These are phyloP conservation scores for Thraustotheca clavata DNA, from an alignment of 352 stramenopile genomes.

Conservation along the genomic window DNA sequence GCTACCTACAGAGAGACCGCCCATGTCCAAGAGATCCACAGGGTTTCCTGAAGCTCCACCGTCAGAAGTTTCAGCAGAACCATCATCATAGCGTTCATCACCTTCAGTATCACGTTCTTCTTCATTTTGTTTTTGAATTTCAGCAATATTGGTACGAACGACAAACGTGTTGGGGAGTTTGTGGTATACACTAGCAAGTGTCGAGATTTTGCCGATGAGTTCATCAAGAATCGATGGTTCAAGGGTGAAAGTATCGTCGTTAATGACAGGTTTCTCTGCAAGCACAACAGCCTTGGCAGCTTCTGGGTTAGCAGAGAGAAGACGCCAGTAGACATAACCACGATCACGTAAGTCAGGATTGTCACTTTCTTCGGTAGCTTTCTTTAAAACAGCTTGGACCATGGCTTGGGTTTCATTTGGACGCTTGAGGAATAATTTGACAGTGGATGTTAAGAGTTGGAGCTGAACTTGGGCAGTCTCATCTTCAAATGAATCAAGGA, in stretches of 20 bases:
- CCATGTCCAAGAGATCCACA: slow-evolving; percentile 80
- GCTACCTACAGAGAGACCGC: slow-evolving; percentile 65
- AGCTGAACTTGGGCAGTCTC: slow-evolving; percentile 96
- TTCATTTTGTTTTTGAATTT: slow-evolving; percentile 57
- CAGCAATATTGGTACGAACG: slow-evolving; percentile 70
- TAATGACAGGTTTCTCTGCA: slow-evolving; percentile 98
- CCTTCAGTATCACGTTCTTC: slow-evolving; percentile 49
- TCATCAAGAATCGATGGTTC: slow-evolving; percentile 94
- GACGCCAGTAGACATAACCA: slow-evolving; percentile 99
- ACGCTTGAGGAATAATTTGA: slow-evolving; percentile 99
- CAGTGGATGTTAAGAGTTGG: slow-evolving; percentile 96
- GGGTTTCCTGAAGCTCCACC: slow-evolving; percentile 25
- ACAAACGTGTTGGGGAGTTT: slow-evolving; percentile 86
- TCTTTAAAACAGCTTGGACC: slow-evolving; percentile 96
- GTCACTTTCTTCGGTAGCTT: slow-evolving; percentile 97
- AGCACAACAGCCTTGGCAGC: slow-evolving; percentile 97
- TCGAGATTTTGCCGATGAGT: slow-evolving; percentile 96
- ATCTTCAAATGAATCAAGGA: slow-evolving; percentile 98
- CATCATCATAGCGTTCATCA: slow-evolving; percentile 45
- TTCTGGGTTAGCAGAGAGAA: slow-evolving; percentile 97
- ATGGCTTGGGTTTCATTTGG: slow-evolving; percentile 91
- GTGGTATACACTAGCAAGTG: slow-evolving; percentile 97
- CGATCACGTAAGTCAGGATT: slow-evolving; percentile 98
- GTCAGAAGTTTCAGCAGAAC: slow-evolving; percentile 9
- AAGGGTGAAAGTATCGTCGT: slow-evolving; percentile 95